Conservation (phyloP, 345 rosid species). For the Orychophragmus violaceus region DNA sequence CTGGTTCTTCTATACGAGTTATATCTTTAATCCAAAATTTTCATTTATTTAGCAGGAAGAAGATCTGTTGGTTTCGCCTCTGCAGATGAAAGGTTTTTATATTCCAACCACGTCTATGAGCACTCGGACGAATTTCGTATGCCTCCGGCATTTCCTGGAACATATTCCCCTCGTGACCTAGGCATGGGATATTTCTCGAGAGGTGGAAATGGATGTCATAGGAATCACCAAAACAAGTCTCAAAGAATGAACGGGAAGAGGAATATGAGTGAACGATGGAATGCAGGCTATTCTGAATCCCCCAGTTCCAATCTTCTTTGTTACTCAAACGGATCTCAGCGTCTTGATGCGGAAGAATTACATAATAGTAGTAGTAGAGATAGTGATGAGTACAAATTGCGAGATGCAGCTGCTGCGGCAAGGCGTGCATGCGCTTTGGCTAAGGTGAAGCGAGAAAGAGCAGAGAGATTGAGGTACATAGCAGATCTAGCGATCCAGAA, state of each 20-base stretch:
- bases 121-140: conserved; percentile 47
- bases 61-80: conserved; percentile 58
- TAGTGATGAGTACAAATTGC: conserved; percentile 57
- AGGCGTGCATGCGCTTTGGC: conserved; percentile 57
- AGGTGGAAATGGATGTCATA: conserved; percentile 44
- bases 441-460: conserved; percentile 72
- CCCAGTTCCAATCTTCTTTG: conserved; percentile 38
- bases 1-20: neutral
- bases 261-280: conserved; percentile 42
- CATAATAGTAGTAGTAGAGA: conserved; percentile 41
- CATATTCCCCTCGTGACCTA: conserved; percentile 43
- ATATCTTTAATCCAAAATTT: conserved; percentile 9
- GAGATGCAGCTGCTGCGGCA: conserved; percentile 80
- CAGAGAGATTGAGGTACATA: conserved; percentile 62
- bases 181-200: conserved; percentile 39
- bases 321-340: conserved; percentile 32
- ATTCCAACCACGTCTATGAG: conserved; percentile 50
- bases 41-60: conserved; percentile 49
- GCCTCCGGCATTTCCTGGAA: conserved; percentile 43
- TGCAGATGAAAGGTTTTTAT: conserved; percentile 57
- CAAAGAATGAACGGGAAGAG: conserved; percentile 46
- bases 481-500: conserved; percentile 90
- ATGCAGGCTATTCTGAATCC: conserved; percentile 44
- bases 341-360: conserved; percentile 36
- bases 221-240: conserved; percentile 41